Evolutionary conservation across 2,329 filamentous ascomycete genomes (phyloP).

Genomic region (Exophiala calicioides): DNA sequence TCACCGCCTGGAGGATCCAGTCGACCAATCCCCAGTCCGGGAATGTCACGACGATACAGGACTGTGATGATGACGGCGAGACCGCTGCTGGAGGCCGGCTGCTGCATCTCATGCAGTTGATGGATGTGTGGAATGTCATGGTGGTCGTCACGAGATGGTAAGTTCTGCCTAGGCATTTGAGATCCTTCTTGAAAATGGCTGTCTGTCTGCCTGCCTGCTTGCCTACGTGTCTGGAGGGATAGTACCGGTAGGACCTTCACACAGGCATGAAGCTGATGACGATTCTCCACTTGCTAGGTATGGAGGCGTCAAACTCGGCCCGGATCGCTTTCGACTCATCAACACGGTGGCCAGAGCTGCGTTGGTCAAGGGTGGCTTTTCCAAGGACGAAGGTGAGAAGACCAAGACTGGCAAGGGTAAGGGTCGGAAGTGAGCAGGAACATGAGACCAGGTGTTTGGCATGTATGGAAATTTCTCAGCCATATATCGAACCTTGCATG

Average conservation of each 20-base stretch:
- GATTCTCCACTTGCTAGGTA: too few species aligned
- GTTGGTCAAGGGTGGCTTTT: slow-evolving; percentile 73
- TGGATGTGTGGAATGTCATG: slow-evolving; percentile 90
- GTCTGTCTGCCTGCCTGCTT: too few species aligned
- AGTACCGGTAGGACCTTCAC: too few species aligned
- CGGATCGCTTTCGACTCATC: slow-evolving; percentile 86
- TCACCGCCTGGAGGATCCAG: slow-evolving; percentile 83
- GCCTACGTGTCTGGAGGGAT: too few species aligned
- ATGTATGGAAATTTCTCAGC: not conserved
- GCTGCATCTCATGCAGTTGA: slow-evolving; percentile 87
- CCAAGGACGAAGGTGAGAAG: slow-evolving; percentile 52
- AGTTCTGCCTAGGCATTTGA: too few species aligned
- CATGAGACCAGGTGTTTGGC: too few species aligned
- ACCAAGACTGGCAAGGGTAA: slow-evolving; percentile 20
- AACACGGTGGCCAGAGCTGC: slow-evolving; percentile 83
- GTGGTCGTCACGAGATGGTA: slow-evolving; percentile 93
- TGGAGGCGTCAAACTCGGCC: slow-evolving; percentile 84
- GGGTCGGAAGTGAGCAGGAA: slow-evolving; percentile 21
- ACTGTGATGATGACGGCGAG: slow-evolving; percentile 96
- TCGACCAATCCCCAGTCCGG: slow-evolving; percentile 36
- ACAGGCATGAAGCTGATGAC: too few species aligned
- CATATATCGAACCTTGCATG: too few species aligned
- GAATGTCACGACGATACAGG: slow-evolving; percentile 65
- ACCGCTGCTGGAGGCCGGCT: slow-evolving; percentile 83
- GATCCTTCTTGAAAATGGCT: too few species aligned